Evolutionary conservation across 768 basidiomycete genomes (phyloP).

Genomic region (Agaricus blazei): DNA sequence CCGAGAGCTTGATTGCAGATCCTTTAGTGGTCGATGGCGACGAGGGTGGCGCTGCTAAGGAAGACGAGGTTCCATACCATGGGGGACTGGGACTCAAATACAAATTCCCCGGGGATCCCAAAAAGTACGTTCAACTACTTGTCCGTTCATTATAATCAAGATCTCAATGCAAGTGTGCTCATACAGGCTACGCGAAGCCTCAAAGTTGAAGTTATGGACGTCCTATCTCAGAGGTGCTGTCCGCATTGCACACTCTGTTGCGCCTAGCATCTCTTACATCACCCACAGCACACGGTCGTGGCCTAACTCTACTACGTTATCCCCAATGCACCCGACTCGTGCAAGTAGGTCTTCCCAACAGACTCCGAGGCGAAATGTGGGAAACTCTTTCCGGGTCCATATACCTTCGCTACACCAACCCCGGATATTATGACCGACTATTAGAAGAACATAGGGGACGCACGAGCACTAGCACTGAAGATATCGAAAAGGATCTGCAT

Average conservation of each 20-base stretch:
- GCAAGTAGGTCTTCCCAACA: constrained; percentile 93
- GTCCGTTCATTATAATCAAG: not conserved
- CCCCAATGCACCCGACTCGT: constrained; percentile 96
- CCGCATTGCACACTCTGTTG: not conserved
- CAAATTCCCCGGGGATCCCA: constrained; percentile 90
- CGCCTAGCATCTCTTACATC: constrained; percentile 2
- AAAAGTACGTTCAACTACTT: constrained; percentile 53
- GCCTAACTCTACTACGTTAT: constrained; percentile 92
- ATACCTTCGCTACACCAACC: constrained; percentile 83
- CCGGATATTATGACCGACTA: constrained; percentile 74
- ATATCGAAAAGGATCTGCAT: constrained; percentile 98
- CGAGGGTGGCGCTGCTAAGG: constrained; percentile 47
- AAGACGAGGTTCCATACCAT: constrained; percentile 54
- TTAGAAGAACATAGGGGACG: constrained; percentile 74
- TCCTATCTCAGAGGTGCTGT: constrained; percentile 72
- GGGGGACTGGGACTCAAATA: constrained; percentile 78
- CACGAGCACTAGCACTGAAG: constrained; percentile 87
- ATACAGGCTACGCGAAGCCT: constrained; percentile 76
- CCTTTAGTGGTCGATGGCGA: constrained; percentile 52
- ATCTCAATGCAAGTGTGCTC: not conserved
- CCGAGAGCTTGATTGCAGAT: constrained; percentile 74
- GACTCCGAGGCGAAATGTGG: constrained; percentile 96
- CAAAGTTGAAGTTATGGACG: constrained; percentile 95
- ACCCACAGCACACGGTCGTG: constrained; percentile 78
- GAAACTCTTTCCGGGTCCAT: constrained; percentile 94